A percentile compares a stretch with the other conserved stretches of the same genome.
phyloP scores from a whole-genome alignment of 176 grass and related monocot species.

The Aechmea fasciata region DNA sequence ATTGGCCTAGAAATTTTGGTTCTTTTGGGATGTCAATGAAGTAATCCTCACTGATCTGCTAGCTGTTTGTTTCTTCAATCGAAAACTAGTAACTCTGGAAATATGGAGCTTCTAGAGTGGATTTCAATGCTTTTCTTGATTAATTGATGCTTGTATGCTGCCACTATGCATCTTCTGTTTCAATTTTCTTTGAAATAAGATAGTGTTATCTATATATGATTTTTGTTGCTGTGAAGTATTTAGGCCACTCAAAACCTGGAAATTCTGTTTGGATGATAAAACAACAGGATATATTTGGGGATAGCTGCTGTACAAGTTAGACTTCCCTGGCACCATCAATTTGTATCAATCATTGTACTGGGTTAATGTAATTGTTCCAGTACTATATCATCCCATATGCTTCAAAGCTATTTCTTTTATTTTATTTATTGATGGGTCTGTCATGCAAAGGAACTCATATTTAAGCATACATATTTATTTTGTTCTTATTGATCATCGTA shows the following conservation, averaged over 20 bases:
- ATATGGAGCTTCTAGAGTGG: neutral
- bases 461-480: too few relatives aligned
- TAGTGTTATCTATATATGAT: too few relatives aligned
- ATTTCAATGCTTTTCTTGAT: neutral
- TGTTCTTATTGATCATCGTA: too few relatives aligned
- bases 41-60: neutral
- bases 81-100: neutral
- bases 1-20: too few relatives aligned
- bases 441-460: too few relatives aligned
- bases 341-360: neutral
- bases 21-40: too few relatives aligned
- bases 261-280: too few relatives aligned
- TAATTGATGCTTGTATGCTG: neutral
- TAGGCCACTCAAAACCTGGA: too few relatives aligned
- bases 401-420: neutral
- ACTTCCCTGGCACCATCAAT: neutral
- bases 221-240: too few relatives aligned
- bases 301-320: too few relatives aligned
- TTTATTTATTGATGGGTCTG: neutral
- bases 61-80: neutral
- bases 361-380: neutral
- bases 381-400: too few relatives aligned
- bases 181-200: neutral
- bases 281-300: too few relatives aligned
- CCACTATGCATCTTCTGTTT: neutral